These are phyloP conservation scores for Lactarius indigo DNA, from an alignment of 768 basidiomycete genomes.

Conservation along the genomic window DNA sequence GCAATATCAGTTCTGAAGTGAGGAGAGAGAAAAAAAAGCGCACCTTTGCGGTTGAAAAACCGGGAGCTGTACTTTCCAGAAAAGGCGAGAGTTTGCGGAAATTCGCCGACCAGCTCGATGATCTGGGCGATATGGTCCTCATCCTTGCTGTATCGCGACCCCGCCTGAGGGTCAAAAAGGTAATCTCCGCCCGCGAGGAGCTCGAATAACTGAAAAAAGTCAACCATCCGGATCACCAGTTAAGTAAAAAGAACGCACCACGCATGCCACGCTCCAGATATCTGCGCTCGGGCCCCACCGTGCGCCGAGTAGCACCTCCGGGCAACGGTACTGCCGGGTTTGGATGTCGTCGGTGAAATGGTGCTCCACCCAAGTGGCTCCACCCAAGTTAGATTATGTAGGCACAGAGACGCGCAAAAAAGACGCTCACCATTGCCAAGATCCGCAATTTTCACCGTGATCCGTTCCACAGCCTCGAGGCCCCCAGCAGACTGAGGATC, in stretches of 20 bases:
- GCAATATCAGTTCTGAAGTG: neutral
- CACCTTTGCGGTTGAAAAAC: constrained; percentile 96
- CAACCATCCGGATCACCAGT: neutral
- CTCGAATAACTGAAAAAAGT: constrained; percentile 71
- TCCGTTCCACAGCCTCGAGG: constrained; percentile 50
- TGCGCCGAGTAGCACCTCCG: constrained; percentile 94
- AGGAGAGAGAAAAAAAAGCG: constrained; percentile 25
- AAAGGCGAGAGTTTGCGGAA: constrained; percentile 79
- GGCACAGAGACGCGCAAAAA: constrained; percentile 7
- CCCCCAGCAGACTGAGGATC: constrained; percentile 26
- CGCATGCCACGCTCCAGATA: constrained; percentile 94
- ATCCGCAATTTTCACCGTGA: constrained; percentile 99
- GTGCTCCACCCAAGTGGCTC: constrained; percentile 87
- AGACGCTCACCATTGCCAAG: constrained; percentile 78
- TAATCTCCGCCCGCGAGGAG: constrained; percentile 96
- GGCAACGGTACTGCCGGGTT: constrained; percentile 95
- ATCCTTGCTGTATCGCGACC: constrained; percentile 92
- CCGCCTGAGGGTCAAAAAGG: constrained; percentile 94
- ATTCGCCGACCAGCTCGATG: constrained; percentile 91
- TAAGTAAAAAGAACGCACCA: constrained; percentile 53
- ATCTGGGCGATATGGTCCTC: constrained; percentile 98
- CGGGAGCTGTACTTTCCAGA: constrained; percentile 91
- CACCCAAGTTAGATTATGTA: neutral
- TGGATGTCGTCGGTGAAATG: constrained; percentile 99
- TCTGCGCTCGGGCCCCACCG: constrained; percentile 96